Evolutionary conservation across 208 protist genomes (phyloP), one percentile per base, ranked within the genome.

Genomic region (Wallacemonas sp.): DNA sequence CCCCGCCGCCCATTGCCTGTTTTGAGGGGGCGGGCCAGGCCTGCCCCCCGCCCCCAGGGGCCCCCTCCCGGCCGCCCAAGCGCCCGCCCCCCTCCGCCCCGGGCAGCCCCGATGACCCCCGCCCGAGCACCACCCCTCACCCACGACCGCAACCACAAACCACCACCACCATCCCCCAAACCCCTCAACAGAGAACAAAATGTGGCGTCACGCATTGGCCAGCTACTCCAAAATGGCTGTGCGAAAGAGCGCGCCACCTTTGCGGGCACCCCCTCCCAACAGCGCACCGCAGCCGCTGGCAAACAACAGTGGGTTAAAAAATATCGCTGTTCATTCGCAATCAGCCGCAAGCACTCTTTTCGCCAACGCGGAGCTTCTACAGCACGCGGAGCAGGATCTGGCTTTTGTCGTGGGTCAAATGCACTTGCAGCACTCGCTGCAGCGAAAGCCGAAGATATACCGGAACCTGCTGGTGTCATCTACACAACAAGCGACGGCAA

Each of bases 321-420:
- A 22, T 39, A n/a, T 57, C 17, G 33, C 50, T 26, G 8, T 19
- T n/a, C 5, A 15, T 6, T 21, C 30, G n/a, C 50, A 57, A 4
- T 0, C 26, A 4, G 5, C n/a, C 17, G 0, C 50, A 4, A 19
- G 50, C 0, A 6, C 24, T 5, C 38, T 57, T 26, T 21, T 32
- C 5, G 21, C 30, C 29, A 57, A 38, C 30, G 26, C 50, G 10
- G 39, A 48, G 27, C 55, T 62, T 13, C 24, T 62, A 37, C 38
- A 48, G 8, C 32, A 19, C 4, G 55, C 55, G 15, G 37, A 62
- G 38, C 26, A 62, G 4, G 55, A 62, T 17, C 55, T 62, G 12
- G 36, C 55, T 10, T 62, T 48, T 36, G 39, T 48, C 55, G 38
- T 46, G 22, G n/a, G n/a, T 19, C 55, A 62, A 33, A 22, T 21